Percentiles rank a stretch among this genome's conserved stretches.
Conservation (phyloP, 2,329 filamentous ascomycete genomes). For the Fusarium bulbicola region DNA sequence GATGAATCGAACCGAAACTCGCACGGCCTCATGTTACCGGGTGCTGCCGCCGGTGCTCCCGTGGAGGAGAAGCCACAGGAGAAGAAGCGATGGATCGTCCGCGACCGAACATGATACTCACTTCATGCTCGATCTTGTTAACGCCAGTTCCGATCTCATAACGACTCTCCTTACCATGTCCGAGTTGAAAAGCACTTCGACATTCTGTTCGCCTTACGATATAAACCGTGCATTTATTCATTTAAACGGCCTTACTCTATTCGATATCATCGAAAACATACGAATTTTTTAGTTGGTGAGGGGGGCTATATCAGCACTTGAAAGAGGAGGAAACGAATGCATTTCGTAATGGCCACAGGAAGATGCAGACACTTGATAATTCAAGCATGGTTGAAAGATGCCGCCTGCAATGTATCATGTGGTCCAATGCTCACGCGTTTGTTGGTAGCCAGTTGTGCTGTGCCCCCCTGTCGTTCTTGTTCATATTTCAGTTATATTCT, state of each 20-base stretch:
- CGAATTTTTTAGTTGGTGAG: slow-evolving; percentile 10
- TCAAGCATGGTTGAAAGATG: neutral
- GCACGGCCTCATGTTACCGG: slow-evolving; percentile 36
- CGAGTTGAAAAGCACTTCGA: slow-evolving; percentile 14
- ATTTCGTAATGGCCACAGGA: neutral
- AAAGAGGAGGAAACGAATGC: neutral
- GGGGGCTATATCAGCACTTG: neutral
- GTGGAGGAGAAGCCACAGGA: slow-evolving; percentile 46
- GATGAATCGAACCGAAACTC: slow-evolving; percentile 42
- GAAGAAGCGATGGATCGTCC: slow-evolving; percentile 60
- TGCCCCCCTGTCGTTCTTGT: slow-evolving; percentile 30
- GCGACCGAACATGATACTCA: slow-evolving; percentile 52
- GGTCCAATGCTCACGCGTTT: neutral
- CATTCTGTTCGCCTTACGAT: slow-evolving; percentile 27
- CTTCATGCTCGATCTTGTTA: neutral
- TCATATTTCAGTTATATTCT: slow-evolving; percentile 29
- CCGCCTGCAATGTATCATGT: neutral
- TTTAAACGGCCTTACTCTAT: slow-evolving; percentile 33
- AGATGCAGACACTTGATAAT: neutral
- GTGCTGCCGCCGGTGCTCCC: slow-evolving; percentile 20
- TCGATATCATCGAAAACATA: slow-evolving; percentile 20
- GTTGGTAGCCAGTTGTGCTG: neutral
- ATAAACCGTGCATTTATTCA: slow-evolving; percentile 30
- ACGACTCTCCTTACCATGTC: slow-evolving; percentile 19
- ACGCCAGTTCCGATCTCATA: slow-evolving; percentile 12